Evolutionary conservation across 805 yeast species (phyloP).

Genomic region (Deakozyma indianensis): DNA sequence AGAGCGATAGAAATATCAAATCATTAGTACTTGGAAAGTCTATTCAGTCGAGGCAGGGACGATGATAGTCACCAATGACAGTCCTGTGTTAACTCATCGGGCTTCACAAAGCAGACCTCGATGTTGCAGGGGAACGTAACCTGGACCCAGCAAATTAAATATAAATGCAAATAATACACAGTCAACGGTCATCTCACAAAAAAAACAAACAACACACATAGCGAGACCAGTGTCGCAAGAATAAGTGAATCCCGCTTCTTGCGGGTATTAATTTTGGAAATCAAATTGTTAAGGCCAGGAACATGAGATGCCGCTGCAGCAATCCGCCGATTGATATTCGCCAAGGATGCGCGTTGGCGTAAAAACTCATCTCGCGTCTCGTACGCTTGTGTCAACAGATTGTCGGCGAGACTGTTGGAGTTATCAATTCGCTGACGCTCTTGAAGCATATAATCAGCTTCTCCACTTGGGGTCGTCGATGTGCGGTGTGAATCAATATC

Average conservation of each 20-base stretch:
- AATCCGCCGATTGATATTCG: conserved; percentile 49
- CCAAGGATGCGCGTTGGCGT: conserved; percentile 53
- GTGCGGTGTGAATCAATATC: conserved; percentile 63
- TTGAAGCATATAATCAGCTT: conserved; percentile 61
- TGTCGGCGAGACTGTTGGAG: conserved; percentile 64
- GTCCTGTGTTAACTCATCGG: too few species aligned
- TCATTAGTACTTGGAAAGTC: too few species aligned
- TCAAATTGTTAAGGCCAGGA: conserved; percentile 71
- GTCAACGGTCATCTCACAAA: conserved; percentile 28
- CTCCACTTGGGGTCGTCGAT: conserved; percentile 22
- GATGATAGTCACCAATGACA: too few species aligned
- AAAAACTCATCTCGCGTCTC: conserved; percentile 77
- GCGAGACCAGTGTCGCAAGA: conserved; percentile 56
- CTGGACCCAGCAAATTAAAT: too few species aligned
- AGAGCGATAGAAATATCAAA: too few species aligned
- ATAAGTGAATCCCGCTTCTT: conserved; percentile 78
- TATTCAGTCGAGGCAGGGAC: too few species aligned
- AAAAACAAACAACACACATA: conserved; percentile 58
- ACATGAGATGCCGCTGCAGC: conserved; percentile 47
- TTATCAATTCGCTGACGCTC: conserved; percentile 63
- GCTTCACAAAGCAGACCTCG: too few species aligned
- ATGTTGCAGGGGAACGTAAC: too few species aligned
- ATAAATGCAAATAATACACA: too few species aligned
- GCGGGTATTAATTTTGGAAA: conserved; percentile 72
- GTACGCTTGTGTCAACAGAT: conserved; percentile 69